Conservation (phyloP, 1,284 basidiomycete species). For the Laetiporus sulphureus region DNA sequence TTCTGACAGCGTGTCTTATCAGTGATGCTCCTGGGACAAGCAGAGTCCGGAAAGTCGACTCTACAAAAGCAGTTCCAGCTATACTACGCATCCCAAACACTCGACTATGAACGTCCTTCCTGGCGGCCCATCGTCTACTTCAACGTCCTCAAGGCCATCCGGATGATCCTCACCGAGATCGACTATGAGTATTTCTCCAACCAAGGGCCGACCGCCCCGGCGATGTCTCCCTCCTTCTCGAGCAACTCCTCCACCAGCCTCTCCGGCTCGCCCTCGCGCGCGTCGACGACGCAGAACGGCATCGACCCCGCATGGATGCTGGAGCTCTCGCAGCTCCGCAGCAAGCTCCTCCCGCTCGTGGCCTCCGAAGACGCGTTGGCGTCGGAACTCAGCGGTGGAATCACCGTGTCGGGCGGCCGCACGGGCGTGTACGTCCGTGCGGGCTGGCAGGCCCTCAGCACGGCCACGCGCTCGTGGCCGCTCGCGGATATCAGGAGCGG, state of each 20-base stretch:
- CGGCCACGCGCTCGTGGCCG: slow-evolving; percentile 37
- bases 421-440: slow-evolving; percentile 58
- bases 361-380: slow-evolving; percentile 63
- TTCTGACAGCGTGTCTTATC: background rate
- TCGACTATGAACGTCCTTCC: slow-evolving; percentile 62
- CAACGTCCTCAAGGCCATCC: slow-evolving; percentile 73
- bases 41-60: slow-evolving; percentile 76
- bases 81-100: slow-evolving; percentile 61
- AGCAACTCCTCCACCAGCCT: slow-evolving; percentile 12
- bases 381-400: slow-evolving; percentile 57
- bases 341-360: slow-evolving; percentile 54
- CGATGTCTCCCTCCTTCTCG: slow-evolving; percentile 8
- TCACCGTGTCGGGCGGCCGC: slow-evolving; percentile 50
- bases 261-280: slow-evolving; percentile 13
- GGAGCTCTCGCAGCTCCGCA: slow-evolving; percentile 47
- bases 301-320: slow-evolving; percentile 28
- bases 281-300: slow-evolving; percentile 10
- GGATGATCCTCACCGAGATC: slow-evolving; percentile 67
- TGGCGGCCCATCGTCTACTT: slow-evolving; percentile 78
- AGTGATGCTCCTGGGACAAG: slow-evolving; percentile 55
- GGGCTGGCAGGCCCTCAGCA: slow-evolving; percentile 59
- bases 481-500: slow-evolving; percentile 26
- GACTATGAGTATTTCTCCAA: slow-evolving; percentile 44
- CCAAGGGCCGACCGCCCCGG: slow-evolving; percentile 18
- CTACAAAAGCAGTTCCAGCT: slow-evolving; percentile 78